Evolutionary conservation across 108 stramenopile genomes (phyloP).

Genomic region (Cafeteria roenbergensis): DNA sequence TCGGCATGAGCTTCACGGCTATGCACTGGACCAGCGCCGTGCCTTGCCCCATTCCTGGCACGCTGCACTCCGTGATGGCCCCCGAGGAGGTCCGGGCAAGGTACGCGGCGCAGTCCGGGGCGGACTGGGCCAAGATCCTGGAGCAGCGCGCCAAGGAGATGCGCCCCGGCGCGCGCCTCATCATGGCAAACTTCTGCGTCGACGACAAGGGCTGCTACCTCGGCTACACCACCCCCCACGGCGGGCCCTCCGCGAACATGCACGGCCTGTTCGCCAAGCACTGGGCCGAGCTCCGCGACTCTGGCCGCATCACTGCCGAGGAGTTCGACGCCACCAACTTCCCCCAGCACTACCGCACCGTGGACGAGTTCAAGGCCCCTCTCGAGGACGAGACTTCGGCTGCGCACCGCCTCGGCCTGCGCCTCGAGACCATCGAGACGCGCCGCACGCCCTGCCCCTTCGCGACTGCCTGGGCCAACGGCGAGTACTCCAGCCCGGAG

Average conservation of each 20-base stretch:
- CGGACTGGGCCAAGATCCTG: slow-evolving; percentile 36
- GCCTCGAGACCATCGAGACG: background rate
- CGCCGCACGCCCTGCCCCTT: background rate
- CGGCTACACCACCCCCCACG: slow-evolving; percentile 35
- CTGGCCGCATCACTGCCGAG: slow-evolving; percentile 34
- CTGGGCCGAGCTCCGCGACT: slow-evolving; percentile 30
- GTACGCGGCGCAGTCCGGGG: slow-evolving; percentile 27
- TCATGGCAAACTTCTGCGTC: slow-evolving; percentile 40
- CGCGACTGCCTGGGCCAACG: background rate
- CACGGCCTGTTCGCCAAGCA: slow-evolving; percentile 35
- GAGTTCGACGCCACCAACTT: slow-evolving; percentile 36
- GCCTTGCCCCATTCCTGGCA: background rate
- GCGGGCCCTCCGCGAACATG: slow-evolving; percentile 23
- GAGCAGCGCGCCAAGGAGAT: slow-evolving; percentile 35
- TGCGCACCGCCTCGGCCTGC: background rate
- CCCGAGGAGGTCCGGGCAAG: background rate
- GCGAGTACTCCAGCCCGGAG: background rate
- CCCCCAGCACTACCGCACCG: slow-evolving; percentile 41
- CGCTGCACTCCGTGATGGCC: slow-evolving; percentile 20
- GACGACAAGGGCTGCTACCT: slow-evolving; percentile 37
- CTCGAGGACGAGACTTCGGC: slow-evolving; percentile 10
- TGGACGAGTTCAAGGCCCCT: slow-evolving; percentile 31
- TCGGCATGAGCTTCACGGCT: slow-evolving; percentile 36
- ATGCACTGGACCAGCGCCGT: slow-evolving; percentile 41
- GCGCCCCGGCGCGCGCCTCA: slow-evolving; percentile 26